A percentile compares a stretch with the other conserved stretches of the same genome.
Conservation (phyloP, 805 yeast species). For the Teunomyces cretensis region DNA sequence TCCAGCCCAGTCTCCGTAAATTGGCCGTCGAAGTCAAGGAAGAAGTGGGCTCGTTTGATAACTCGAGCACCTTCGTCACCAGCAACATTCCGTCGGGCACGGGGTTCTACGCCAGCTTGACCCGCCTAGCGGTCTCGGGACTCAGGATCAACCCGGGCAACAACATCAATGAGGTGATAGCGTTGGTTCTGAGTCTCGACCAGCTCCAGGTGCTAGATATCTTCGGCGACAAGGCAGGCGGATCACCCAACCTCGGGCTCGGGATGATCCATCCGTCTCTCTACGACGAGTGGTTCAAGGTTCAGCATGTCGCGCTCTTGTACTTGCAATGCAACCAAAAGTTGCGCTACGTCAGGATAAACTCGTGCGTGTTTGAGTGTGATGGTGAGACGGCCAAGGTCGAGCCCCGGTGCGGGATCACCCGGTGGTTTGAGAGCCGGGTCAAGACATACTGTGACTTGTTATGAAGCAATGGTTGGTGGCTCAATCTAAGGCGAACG, state of each 20-base stretch:
- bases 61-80: constrained; percentile 6
- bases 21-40: constrained; percentile 42
- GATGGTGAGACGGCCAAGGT: constrained; percentile 15
- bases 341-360: constrained; percentile 47
- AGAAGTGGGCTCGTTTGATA: constrained; percentile 20
- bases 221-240: constrained; percentile 51
- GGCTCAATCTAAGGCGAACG: not conserved
- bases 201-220: constrained; percentile 39
- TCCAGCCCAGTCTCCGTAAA: constrained; percentile 23
- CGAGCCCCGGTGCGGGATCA: constrained; percentile 46
- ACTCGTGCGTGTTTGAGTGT: constrained; percentile 49
- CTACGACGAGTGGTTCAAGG: constrained; percentile 56
- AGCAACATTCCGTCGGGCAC: constrained; percentile 7
- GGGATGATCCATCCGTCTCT: constrained; percentile 54
- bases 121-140: not conserved
- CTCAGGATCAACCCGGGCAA: constrained; percentile 42
- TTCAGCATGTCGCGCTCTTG: constrained; percentile 51
- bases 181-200: constrained; percentile 23
- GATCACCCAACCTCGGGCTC: constrained; percentile 53
- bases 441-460: constrained; percentile 1
- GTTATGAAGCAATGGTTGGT: not conserved
- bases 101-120: constrained; percentile 5
- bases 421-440: constrained; percentile 43
- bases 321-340: constrained; percentile 27
- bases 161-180: constrained; percentile 16